Percentiles rank a stretch among this genome's conserved stretches.
phyloP scores from a whole-genome alignment of 225 moss, liverwort and hornwort genomes.

The Takakia lepidozioides region DNA sequence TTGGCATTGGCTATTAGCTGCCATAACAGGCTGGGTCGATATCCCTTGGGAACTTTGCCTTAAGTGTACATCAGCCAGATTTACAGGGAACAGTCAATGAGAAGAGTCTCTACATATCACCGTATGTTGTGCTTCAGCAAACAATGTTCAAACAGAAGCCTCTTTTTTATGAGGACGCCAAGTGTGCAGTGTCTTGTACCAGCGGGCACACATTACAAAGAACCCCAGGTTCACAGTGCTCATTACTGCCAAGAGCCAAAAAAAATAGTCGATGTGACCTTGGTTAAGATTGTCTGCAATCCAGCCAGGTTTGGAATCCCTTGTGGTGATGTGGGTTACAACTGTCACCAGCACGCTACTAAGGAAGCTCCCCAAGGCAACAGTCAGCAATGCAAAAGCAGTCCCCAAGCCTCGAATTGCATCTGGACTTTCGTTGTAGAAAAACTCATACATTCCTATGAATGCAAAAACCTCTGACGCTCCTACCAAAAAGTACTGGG shows the following conservation, averaged over 20 bases:
- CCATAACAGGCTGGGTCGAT: no score
- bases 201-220: conserved; percentile 51
- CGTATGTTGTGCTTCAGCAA: no score
- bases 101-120: no score
- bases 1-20: no score
- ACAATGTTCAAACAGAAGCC: no score
- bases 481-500: conserved; percentile 43
- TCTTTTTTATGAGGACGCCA: no score
- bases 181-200: conserved; percentile 44
- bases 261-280: conserved; percentile 87
- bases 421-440: conserved; percentile 82
- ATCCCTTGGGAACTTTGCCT: no score
- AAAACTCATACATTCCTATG: conserved; percentile 71
- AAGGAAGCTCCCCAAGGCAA: conserved; percentile 76
- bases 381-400: conserved; percentile 60
- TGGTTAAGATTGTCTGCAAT: conserved; percentile 74
- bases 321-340: conserved; percentile 43
- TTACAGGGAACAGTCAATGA: no score
- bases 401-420: conserved; percentile 74
- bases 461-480: conserved; percentile 47
- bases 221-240: conserved; percentile 58
- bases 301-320: conserved; percentile 56
- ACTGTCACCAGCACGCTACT: conserved; percentile 65
- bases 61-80: no score
- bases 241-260: conserved; percentile 69